Percentiles rank a stretch among this genome's conserved stretches.
Conservation (phyloP, 768 basidiomycete genomes). For the Hydnomerulius pinastri region DNA sequence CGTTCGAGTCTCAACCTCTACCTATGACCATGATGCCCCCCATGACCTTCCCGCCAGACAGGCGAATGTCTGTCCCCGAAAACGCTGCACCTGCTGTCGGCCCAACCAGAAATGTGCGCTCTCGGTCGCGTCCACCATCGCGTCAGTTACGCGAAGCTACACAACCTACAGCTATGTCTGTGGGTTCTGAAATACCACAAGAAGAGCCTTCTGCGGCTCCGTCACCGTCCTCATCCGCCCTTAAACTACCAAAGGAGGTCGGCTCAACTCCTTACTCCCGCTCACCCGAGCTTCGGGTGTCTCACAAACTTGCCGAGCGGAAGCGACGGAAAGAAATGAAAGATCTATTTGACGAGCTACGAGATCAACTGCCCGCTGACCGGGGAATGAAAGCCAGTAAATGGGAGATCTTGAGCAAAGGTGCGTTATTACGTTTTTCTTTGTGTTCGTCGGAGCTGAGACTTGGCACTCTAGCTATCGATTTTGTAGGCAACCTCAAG, state of each 20-base stretch:
- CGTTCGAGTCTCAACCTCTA: constrained; percentile 50
- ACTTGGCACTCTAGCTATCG: constrained; percentile 61
- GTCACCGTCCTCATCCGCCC: constrained; percentile 33
- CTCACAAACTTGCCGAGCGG: constrained; percentile 96
- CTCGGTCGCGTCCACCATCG: constrained; percentile 72
- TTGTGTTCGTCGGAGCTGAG: constrained; percentile 2
- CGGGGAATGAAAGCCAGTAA: constrained; percentile 96
- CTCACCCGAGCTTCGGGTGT: constrained; percentile 90
- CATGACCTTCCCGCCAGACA: constrained; percentile 59
- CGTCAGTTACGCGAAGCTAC: constrained; percentile 52
- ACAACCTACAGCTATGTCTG: constrained; percentile 38
- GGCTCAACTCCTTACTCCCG: constrained; percentile 87
- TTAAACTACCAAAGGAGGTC: constrained; percentile 47
- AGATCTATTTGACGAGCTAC: constrained; percentile 93
- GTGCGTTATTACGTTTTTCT: constrained; percentile 40
- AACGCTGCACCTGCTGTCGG: constrained; percentile 46
- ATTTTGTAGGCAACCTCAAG: constrained; percentile 82
- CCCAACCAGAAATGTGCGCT: constrained; percentile 57
- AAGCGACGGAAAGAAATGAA: constrained; percentile 99
- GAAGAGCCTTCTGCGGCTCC: constrained; percentile 47
- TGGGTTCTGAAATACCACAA: constrained; percentile 33
- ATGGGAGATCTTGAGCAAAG: constrained; percentile 98
- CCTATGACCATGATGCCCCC: constrained; percentile 57
- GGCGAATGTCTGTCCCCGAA: constrained; percentile 78
- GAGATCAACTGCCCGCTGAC: constrained; percentile 90